Evolutionary conservation across 257 asterid genomes (phyloP).

Genomic region (Solanum habrochaites): DNA sequence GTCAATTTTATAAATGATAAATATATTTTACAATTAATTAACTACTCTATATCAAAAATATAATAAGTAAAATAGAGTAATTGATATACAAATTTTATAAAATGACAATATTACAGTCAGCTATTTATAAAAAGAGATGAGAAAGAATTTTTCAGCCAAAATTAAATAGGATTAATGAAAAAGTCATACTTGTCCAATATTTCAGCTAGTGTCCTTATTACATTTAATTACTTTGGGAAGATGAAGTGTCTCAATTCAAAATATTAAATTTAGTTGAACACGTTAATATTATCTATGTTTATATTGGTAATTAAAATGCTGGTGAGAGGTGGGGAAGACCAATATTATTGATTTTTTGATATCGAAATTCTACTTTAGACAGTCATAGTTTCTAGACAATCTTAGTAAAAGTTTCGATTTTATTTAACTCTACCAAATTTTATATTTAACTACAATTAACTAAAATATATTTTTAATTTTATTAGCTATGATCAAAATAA

Average conservation of each 20-base stretch:
- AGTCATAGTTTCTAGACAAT: fast-evolving
- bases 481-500: no score
- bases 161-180: background rate
- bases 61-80: no score
- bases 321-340: no score
- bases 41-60: no score
- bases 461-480: background rate
- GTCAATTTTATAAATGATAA: no score
- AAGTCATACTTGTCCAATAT: background rate
- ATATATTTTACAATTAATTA: no score
- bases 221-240: background rate
- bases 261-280: background rate
- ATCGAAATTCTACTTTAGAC: no score
- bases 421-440: background rate
- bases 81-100: no score
- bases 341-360: no score
- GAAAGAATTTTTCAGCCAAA: background rate
- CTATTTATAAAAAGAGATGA: no score
- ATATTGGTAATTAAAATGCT: background rate
- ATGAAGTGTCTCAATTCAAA: background rate
- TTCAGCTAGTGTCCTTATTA: background rate
- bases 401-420: background rate
- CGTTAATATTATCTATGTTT: background rate
- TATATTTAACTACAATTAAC: background rate
- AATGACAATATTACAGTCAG: no score